Evolutionary conservation across 1,284 basidiomycete genomes (phyloP), one percentile per base, ranked within the genome.

Genomic region (Pseudozyma tsukubaensis): DNA sequence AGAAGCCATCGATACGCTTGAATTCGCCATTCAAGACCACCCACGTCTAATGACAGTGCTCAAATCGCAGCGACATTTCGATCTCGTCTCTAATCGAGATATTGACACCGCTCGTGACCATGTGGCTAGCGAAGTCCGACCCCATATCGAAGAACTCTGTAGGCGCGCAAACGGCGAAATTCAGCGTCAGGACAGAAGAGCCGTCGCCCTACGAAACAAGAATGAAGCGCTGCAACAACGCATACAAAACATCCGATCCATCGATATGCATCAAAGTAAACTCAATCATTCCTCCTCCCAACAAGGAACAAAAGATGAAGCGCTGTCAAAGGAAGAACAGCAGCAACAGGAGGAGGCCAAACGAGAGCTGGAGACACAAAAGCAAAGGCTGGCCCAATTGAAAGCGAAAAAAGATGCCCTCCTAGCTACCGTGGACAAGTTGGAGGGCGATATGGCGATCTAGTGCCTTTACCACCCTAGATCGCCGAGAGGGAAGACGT

Each of bases 11-110:
- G 64, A 63, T 7, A 64, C 59, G 24, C 51, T 75, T 16, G 62
- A 62, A 11, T 70, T 62, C 48, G 72, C 67, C 14, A 64, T 66
- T 18, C 67, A 75, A 32, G 72, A 75, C n/a, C 67, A 71, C 47
- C 67, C 67, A 11, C 62, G 72, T 13, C 50, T 75, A 24, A 71
- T 71, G 59, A 70, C 67, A 4, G 72, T 75, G 11, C 67, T 75
- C 55, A 71, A 70, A 32, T 67, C 59, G 2, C 67, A 60, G 18
- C 58, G 64, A 19, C 67, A 75, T 48, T 71, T 71, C 13, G 72
- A 75, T 42, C 72, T 75, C 2, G 63, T 75, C 6, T 70, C 67
- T 12, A 57, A 67, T 39, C 56, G 58, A 2, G 72, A 75, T 50
- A 75, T 75, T 16, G 62, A 65, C 16, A 1, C 14, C 1, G 72